Evolutionary conservation across 148 eudicot genomes (phyloP).

Genomic region (Drosera capensis): DNA sequence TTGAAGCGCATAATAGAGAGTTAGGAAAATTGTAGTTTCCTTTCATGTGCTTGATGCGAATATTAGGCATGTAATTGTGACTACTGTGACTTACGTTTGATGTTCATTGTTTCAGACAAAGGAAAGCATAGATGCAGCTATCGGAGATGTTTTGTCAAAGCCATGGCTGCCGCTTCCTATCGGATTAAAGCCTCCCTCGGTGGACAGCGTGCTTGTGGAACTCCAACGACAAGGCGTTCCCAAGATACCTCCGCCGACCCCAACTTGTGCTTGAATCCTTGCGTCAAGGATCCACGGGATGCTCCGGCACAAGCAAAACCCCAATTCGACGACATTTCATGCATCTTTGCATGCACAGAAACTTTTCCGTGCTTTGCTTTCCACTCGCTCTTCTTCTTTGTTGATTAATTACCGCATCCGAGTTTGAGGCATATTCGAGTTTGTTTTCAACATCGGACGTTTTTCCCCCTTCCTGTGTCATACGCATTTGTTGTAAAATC

Average conservation of each 20-base stretch:
- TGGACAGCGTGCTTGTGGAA: slow-evolving; percentile 40
- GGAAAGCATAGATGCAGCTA: slow-evolving; percentile 56
- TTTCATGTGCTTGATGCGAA: too few relatives aligned
- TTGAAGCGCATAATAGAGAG: too few relatives aligned
- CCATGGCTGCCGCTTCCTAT: slow-evolving; percentile 58
- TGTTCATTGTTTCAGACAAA: slow-evolving; percentile 19
- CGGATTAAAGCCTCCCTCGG: slow-evolving; percentile 52
- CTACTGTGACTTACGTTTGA: background rate
- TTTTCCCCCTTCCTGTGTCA: too few relatives aligned
- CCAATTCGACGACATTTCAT: slow-evolving; percentile 42
- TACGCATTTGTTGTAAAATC: too few relatives aligned
- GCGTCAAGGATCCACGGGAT: too few relatives aligned
- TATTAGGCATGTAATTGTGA: background rate
- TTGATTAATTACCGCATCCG: too few relatives aligned
- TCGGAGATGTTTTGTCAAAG: slow-evolving; percentile 46
- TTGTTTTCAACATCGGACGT: too few relatives aligned
- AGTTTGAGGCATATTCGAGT: too few relatives aligned
- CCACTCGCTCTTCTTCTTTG: too few relatives aligned
- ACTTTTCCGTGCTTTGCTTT: too few relatives aligned
- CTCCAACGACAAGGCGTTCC: slow-evolving; percentile 50
- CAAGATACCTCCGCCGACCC: slow-evolving; percentile 29
- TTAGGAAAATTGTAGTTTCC: too few relatives aligned
- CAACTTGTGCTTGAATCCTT: slow-evolving; percentile 14
- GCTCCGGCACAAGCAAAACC: slow-evolving; percentile 1
- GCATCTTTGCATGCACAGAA: too few relatives aligned